Conservation (phyloP, 306 rosid genomes). For the Malus asiatica region DNA sequence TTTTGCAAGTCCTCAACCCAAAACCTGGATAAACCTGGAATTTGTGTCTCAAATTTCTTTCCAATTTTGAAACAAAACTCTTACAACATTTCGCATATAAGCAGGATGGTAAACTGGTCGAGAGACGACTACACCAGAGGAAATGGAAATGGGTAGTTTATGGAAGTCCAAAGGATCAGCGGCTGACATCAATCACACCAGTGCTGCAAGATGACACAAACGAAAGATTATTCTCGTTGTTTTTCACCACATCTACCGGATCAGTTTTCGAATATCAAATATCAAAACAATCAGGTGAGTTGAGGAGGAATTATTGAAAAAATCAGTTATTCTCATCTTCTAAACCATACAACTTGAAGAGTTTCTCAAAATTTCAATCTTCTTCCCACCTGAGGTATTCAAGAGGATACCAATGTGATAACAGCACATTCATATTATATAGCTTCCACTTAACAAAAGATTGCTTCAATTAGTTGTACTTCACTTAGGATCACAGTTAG, state of each 20-base stretch:
- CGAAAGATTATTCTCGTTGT: slow-evolving; percentile 50
- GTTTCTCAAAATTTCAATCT: not conserved
- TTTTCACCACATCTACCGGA: slow-evolving; percentile 64
- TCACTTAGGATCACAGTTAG: not conserved
- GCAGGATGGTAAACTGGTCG: slow-evolving; percentile 76
- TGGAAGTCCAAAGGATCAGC: slow-evolving; percentile 70
- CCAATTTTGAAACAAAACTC: not conserved
- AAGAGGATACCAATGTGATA: not conserved
- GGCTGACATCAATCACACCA: slow-evolving; percentile 60
- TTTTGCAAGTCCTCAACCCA: not conserved
- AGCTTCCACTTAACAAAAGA: not conserved
- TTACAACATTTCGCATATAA: not conserved
- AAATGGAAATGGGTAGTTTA: slow-evolving; percentile 91
- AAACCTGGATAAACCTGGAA: not conserved
- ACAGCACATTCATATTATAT: not conserved
- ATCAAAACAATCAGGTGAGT: slow-evolving; percentile 52
- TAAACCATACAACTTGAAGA: not conserved
- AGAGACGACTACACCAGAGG: slow-evolving; percentile 75
- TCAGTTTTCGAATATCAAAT: slow-evolving; percentile 63
- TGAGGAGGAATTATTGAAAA: slow-evolving; percentile 1
- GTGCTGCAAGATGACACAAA: slow-evolving; percentile 45
- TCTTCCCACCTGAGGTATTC: not conserved
- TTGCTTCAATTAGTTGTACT: not conserved
- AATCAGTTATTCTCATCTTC: not conserved
- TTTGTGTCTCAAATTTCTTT: not conserved